These are phyloP conservation scores for Aureobasidium sp. DNA, from an alignment of 2,329 filamentous ascomycete species.

Conservation along the genomic window DNA sequence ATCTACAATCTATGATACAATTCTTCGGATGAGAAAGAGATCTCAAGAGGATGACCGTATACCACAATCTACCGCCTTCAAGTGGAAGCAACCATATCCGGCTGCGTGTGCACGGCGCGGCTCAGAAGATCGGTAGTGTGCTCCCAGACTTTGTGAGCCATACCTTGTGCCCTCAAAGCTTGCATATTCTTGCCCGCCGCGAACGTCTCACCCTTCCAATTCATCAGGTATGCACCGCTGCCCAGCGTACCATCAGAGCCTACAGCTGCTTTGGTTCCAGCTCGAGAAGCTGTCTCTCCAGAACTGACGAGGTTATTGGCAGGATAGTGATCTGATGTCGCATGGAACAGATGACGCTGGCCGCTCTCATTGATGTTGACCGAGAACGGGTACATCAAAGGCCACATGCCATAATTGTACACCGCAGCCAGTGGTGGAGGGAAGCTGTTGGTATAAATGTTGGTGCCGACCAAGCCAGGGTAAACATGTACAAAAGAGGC, in stretches of 20 bases:
- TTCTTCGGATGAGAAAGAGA: neutral
- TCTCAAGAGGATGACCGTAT: neutral
- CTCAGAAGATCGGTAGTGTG: slow-evolving; percentile 16
- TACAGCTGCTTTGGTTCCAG: neutral
- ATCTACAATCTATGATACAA: neutral
- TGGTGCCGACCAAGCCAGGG: slow-evolving; percentile 20
- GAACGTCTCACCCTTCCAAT: slow-evolving; percentile 15
- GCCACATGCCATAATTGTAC: slow-evolving; percentile 9
- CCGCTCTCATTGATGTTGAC: slow-evolving; percentile 18
- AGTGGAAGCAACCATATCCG: neutral
- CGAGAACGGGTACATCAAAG: slow-evolving; percentile 16
- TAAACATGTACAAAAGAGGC: slow-evolving; percentile 18
- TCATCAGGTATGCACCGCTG: slow-evolving; percentile 18
- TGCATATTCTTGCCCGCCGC: slow-evolving; percentile 5
- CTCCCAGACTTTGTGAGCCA: slow-evolving; percentile 14
- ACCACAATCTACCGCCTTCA: neutral
- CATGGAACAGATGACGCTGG: slow-evolving; percentile 18
- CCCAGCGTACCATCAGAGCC: slow-evolving; percentile 15
- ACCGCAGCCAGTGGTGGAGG: slow-evolving; percentile 1
- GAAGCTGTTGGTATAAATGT: slow-evolving; percentile 1
- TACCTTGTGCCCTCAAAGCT: slow-evolving; percentile 12
- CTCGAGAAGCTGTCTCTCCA: neutral
- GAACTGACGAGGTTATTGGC: neutral
- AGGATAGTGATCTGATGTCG: neutral
- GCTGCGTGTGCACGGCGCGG: neutral